Evolutionary conservation across 1,139 yeast genomes (phyloP).

Genomic region (Hanseniaspora sp.): DNA sequence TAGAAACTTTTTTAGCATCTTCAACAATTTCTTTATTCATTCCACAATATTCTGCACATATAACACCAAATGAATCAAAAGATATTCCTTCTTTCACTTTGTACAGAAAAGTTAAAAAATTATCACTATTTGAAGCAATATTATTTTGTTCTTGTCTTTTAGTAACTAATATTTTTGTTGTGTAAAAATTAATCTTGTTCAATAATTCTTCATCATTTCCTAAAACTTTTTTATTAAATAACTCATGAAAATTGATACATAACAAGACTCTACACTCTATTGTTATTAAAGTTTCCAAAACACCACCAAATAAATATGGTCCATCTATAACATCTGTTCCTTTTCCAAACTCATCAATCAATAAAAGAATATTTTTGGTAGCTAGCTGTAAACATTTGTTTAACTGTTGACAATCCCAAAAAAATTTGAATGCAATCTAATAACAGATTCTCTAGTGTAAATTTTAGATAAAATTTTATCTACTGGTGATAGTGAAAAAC

Average conservation of each 20-base stretch:
- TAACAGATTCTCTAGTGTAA: conserved; percentile 36
- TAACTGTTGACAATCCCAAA: conserved; percentile 38
- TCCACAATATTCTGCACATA: conserved; percentile 35
- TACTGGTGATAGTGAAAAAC: conserved; percentile 36
- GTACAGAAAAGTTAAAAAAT: conserved; percentile 31
- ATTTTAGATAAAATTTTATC: conserved; percentile 38
- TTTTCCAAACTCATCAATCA: conserved; percentile 44
- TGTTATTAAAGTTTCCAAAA: conserved; percentile 25
- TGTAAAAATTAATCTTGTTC: conserved; percentile 22
- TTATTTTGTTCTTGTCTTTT: neutral
- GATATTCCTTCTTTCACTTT: conserved; percentile 29
- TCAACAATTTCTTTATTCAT: conserved; percentile 26
- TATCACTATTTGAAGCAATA: conserved; percentile 12
- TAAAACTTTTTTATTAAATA: conserved; percentile 27
- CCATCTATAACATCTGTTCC: conserved; percentile 42
- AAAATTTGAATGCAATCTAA: conserved; percentile 37
- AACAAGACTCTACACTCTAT: conserved; percentile 29
- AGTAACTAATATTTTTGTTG: conserved; percentile 25
- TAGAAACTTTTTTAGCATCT: conserved; percentile 27
- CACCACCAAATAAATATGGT: conserved; percentile 36
- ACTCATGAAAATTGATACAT: conserved; percentile 39
- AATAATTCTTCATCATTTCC: conserved; percentile 11
- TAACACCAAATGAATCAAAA: conserved; percentile 32
- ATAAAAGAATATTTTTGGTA: conserved; percentile 33
- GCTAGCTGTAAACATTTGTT: conserved; percentile 33